phyloP scores from a whole-genome alignment of 2,329 filamentous ascomycete species.

The Magnaporthiopsis rhizophila region DNA sequence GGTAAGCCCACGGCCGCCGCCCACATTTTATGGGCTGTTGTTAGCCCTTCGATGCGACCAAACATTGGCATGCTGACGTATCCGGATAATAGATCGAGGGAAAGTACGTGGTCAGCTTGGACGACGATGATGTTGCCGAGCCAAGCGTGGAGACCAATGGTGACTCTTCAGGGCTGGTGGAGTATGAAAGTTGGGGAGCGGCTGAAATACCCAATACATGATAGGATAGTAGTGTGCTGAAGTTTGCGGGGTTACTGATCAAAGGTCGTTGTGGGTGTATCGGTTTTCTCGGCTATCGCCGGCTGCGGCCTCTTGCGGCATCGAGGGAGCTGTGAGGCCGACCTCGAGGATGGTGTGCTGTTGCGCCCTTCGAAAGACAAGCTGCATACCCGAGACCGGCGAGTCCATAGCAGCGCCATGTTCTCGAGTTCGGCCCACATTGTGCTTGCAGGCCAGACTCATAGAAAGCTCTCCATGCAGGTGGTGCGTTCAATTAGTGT shows the following conservation, averaged over 20 bases:
- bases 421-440: neutral
- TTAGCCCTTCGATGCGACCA: too few relatives aligned
- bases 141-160: neutral
- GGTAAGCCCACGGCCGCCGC: constrained; percentile 3
- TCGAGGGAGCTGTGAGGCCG: neutral
- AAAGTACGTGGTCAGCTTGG: constrained; percentile 16
- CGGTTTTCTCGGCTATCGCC: neutral
- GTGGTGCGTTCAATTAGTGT: neutral
- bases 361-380: neutral
- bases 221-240: too few relatives aligned
- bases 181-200: neutral
- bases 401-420: neutral
- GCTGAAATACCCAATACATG: neutral
- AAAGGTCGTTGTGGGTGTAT: too few relatives aligned
- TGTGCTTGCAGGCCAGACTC: neutral
- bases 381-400: neutral
- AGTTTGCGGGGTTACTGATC: too few relatives aligned
- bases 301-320: neutral
- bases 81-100: constrained; percentile 9
- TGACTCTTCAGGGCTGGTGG: neutral
- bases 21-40: neutral
- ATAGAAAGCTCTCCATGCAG: neutral
- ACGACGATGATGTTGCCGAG: constrained; percentile 4
- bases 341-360: neutral
- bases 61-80: neutral